Evolutionary conservation across 352 stramenopile genomes (phyloP).

Genomic region (Globisporangium polare): DNA sequence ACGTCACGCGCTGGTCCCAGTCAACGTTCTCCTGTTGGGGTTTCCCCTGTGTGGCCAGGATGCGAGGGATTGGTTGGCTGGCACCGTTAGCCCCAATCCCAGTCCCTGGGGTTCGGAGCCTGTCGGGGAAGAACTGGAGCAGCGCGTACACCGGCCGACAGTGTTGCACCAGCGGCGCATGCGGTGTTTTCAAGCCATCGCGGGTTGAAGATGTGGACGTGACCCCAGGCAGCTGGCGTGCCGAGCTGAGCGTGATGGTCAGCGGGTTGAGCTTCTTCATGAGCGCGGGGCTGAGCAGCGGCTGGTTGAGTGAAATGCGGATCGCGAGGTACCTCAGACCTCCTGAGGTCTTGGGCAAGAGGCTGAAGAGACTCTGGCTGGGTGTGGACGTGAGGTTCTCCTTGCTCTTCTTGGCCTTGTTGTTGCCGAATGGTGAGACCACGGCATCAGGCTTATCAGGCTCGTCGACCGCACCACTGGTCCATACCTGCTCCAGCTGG

Average conservation of each 20-base stretch:
- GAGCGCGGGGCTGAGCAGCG: slow-evolving; percentile 37
- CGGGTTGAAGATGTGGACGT: slow-evolving; percentile 7
- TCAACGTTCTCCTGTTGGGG: slow-evolving; percentile 26
- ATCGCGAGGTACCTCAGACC: slow-evolving; percentile 48
- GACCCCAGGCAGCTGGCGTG: slow-evolving; percentile 48
- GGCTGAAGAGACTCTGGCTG: slow-evolving; percentile 26
- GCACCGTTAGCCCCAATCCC: background rate
- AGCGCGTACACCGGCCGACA: slow-evolving; percentile 60
- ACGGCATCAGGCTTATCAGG: background rate
- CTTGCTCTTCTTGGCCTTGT: slow-evolving; percentile 1
- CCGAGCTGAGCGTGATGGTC: slow-evolving; percentile 45
- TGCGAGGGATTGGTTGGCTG: background rate
- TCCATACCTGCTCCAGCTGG: slow-evolving; percentile 48
- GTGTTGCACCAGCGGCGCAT: slow-evolving; percentile 31
- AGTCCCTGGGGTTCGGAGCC: slow-evolving; percentile 11
- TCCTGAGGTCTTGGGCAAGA: slow-evolving; percentile 8
- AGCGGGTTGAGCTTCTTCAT: slow-evolving; percentile 59
- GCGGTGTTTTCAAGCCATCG: slow-evolving; percentile 25
- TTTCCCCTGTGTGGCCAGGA: slow-evolving; percentile 27
- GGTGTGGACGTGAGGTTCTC: slow-evolving; percentile 6
- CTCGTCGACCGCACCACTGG: background rate
- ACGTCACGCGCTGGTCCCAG: slow-evolving; percentile 51
- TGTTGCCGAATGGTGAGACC: background rate
- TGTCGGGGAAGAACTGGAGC: slow-evolving; percentile 48
- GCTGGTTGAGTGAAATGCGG: slow-evolving; percentile 42